Conservation (phyloP, 768 basidiomycete species). For the Dacryopinax primogenitus region DNA sequence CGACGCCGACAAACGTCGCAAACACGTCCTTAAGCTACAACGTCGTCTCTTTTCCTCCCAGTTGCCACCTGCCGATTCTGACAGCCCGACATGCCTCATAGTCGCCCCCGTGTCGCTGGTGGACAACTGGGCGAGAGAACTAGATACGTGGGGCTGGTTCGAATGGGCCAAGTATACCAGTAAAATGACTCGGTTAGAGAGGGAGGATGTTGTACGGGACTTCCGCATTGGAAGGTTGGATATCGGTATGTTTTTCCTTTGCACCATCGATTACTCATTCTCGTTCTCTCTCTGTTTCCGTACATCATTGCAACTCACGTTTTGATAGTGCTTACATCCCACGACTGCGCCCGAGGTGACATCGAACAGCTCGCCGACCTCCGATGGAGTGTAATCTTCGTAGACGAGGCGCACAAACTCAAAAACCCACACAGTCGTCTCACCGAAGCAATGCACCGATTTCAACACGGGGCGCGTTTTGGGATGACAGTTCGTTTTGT, state of each 20-base stretch:
- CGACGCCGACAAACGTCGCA: constrained; percentile 54
- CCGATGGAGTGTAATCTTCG: constrained; percentile 57
- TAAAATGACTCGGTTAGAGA: constrained; percentile 30
- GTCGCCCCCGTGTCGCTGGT: constrained; percentile 77
- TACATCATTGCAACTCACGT: background rate
- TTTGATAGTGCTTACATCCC: constrained; percentile 59
- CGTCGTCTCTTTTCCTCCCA: constrained; percentile 23
- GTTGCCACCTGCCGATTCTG: constrained; percentile 52
- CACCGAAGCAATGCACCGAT: constrained; percentile 55
- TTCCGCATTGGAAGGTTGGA: constrained; percentile 78
- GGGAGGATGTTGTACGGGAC: constrained; percentile 45
- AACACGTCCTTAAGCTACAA: constrained; percentile 54
- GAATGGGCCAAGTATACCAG: constrained; percentile 67
- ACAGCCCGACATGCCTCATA: constrained; percentile 81
- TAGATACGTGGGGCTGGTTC: constrained; percentile 91
- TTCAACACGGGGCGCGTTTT: constrained; percentile 55
- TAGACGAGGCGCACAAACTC: constrained; percentile 84
- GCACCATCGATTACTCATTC: background rate
- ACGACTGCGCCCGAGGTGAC: constrained; percentile 59
- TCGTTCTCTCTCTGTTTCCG: background rate
- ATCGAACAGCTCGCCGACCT: constrained; percentile 57
- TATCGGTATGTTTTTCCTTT: constrained; percentile 43
- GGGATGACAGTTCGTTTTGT: constrained; percentile 66
- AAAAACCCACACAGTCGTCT: constrained; percentile 65
- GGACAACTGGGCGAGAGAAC: constrained; percentile 81